These are phyloP conservation scores for Paratinospora sagittata DNA, from an alignment of 164 flowering plant genomes.

Conservation along the genomic window DNA sequence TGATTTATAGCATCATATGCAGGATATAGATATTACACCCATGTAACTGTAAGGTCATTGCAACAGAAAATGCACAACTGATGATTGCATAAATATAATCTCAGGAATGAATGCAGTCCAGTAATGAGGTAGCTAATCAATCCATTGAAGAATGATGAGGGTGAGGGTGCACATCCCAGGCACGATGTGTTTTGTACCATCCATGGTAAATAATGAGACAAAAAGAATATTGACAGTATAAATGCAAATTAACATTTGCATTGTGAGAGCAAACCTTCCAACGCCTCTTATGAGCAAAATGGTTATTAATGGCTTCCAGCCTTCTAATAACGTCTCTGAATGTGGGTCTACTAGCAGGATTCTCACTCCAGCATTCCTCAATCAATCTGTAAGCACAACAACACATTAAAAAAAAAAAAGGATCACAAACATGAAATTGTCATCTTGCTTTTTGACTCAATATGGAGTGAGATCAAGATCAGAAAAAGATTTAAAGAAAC, in stretches of 20 bases:
- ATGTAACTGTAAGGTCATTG: background rate
- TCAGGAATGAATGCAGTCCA: too few relatives aligned
- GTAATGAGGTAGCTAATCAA: too few relatives aligned
- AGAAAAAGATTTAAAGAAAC: too few relatives aligned
- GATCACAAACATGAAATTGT: too few relatives aligned
- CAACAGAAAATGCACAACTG: background rate
- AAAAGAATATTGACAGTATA: background rate
- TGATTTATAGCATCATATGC: too few relatives aligned
- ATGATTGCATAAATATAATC: background rate
- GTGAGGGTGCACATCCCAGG: background rate
- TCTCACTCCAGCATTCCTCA: slow-evolving; percentile 84
- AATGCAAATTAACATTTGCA: background rate
- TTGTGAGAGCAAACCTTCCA: slow-evolving; percentile 58
- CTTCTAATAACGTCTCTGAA: slow-evolving; percentile 62
- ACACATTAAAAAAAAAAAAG: background rate
- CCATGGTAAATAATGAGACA: background rate
- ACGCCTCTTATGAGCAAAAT: slow-evolving; percentile 40
- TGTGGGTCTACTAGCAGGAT: slow-evolving; percentile 71
- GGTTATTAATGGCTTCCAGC: slow-evolving; percentile 49
- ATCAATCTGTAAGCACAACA: slow-evolving; percentile 52
- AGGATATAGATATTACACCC: too few relatives aligned
- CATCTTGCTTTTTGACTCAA: too few relatives aligned
- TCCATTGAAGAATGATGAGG: background rate
- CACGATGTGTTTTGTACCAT: background rate
- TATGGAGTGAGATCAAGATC: too few relatives aligned